Conservation (phyloP, 306 rosid species). For the Vachellia pachyceras region DNA sequence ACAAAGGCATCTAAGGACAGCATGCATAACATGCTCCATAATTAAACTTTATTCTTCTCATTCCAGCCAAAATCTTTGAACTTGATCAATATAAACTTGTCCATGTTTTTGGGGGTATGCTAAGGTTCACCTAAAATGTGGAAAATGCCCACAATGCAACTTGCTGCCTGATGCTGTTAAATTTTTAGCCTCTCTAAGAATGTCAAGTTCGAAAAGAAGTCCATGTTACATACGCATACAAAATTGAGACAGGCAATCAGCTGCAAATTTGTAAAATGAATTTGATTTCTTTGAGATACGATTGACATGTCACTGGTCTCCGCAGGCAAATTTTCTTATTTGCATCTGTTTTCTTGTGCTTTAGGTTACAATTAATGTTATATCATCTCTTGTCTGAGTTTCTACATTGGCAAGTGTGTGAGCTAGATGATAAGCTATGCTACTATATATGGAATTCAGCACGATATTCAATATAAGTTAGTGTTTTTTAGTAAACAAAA, state of each 20-base stretch:
- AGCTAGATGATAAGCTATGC: neutral
- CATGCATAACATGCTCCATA: neutral
- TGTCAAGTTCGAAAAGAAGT: neutral
- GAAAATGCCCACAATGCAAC: neutral
- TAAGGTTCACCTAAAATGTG: neutral
- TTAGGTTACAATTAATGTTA: neutral
- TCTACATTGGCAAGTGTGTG: neutral
- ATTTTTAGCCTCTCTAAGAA: neutral
- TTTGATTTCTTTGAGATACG: neutral
- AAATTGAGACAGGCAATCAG: neutral
- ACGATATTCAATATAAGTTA: neutral
- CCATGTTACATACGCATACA: neutral
- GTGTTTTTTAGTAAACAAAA: neutral
- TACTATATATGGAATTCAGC: neutral
- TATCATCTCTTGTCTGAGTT: neutral
- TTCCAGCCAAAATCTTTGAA: neutral
- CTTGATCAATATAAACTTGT: neutral
- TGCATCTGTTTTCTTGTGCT: too few relatives aligned
- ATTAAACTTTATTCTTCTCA: neutral
- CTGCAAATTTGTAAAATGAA: neutral
- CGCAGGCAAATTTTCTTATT: conserved; percentile 1
- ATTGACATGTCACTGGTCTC: neutral
- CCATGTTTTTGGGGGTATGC: neutral
- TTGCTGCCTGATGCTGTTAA: neutral
- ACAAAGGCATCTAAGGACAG: neutral